A percentile compares a stretch with the other conserved stretches of the same genome.
Evolutionary conservation across 2,329 filamentous ascomycete genomes (phyloP).

Genomic region (Mycogone perniciosa): DNA sequence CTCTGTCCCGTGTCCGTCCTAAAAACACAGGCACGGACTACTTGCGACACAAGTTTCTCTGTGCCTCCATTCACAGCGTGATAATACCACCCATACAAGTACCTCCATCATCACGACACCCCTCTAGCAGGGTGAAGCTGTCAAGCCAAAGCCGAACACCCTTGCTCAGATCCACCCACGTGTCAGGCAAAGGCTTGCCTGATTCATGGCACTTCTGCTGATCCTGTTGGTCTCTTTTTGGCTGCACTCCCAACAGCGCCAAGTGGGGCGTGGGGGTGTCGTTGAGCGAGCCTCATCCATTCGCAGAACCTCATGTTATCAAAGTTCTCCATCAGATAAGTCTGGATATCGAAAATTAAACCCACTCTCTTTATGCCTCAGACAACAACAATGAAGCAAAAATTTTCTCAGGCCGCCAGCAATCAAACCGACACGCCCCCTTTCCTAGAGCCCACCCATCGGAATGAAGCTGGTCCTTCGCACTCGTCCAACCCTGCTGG

Average conservation of each 20-base stretch:
- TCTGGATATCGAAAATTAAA: slow-evolving; percentile 4
- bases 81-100: not conserved
- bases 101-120: not conserved
- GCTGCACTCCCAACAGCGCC: slow-evolving; percentile 5
- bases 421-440: not conserved
- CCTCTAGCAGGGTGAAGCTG: not conserved
- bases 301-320: slow-evolving; percentile 12
- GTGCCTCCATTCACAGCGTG: not conserved
- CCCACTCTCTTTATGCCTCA: slow-evolving; percentile 16
- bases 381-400: slow-evolving; percentile 15
- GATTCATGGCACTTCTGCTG: not conserved
- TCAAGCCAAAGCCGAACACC: slow-evolving; percentile 4
- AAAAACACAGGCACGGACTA: not conserved
- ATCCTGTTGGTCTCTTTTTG: slow-evolving; percentile 8
- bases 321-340: slow-evolving; percentile 13
- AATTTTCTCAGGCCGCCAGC: slow-evolving; percentile 5
- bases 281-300: slow-evolving; percentile 14
- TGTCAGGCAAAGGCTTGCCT: slow-evolving; percentile 13
- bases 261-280: slow-evolving; percentile 15
- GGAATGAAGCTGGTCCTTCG: too few species aligned
- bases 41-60: not conserved
- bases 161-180: slow-evolving; percentile 18
- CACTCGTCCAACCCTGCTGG: too few species aligned
- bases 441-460: not conserved
- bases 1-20: not conserved